Evolutionary conservation across 2,329 filamentous ascomycete genomes (phyloP), one percentile per base, ranked within the genome.

Genomic region (Diaporthe destruens): DNA sequence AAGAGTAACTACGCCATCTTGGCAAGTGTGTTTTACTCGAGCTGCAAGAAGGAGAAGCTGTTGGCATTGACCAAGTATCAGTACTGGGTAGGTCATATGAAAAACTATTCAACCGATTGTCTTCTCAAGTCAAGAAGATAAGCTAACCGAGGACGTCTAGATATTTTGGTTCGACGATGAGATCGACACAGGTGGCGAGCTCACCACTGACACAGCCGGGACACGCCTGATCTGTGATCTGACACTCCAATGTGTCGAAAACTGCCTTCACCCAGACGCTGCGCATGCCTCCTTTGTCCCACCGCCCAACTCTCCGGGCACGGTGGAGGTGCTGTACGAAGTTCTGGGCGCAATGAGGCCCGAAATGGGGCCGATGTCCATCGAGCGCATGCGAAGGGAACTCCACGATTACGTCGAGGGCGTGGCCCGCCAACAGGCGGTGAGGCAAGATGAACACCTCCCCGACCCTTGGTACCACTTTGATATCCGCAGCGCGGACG

Each of bases 131-230:
- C 2, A 59, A 18, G 47, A 25, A 39, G 12, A 29, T 25, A n/a
- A 18, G n/a, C 23, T 61, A 1, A 61, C 1, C 23, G 29, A 44
- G 16, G 14, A 42, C 4, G 0, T 9, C 12, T 23, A 61, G 56
- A 44, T 61, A 44, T 61, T 61, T 16, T 61, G 56, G 56, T 61
- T 61, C 23, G 56, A 61, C 6, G 56, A 61, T 9, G 56, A 61
- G 3, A 61, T 61, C 23, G 56, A 61, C 2, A 61, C 56, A 2
- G 56, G 56, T 36, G 56, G 56, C 36, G 56, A 61, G 23, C 56
- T 61, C 56, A 61, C 56, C 8, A 61, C 36, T n/a, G 56, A 61
- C 20, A 23, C 56, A 9, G 56, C 23, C 8, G 56, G 56, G 8
- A 61, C 56, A 3, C 56, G 56, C 23, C 56, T 36, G 4, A 61